phyloP scores from a whole-genome alignment of 2,329 filamentous ascomycete genomes.

The Fusarium tanahbumbuense region DNA sequence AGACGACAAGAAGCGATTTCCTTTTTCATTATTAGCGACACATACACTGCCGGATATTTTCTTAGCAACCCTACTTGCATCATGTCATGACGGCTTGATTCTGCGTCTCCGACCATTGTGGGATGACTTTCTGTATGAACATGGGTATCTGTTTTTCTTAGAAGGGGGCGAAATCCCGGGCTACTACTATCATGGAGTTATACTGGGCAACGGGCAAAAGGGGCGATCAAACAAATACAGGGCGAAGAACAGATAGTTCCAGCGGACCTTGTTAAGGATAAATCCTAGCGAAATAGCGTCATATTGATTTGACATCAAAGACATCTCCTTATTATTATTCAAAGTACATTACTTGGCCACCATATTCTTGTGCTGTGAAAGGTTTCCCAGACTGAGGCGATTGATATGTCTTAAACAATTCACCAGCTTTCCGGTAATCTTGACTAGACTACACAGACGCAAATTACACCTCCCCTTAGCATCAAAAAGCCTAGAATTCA shows the following conservation, averaged over 20 bases:
- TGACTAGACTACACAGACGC: too few relatives aligned
- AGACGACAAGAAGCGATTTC: constrained; percentile 26
- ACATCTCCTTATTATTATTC: constrained; percentile 30
- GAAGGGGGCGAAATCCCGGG: constrained; percentile 35
- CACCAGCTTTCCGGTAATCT: neutral
- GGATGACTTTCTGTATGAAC: constrained; percentile 46
- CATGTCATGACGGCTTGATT: constrained; percentile 22
- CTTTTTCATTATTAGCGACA: constrained; percentile 11
- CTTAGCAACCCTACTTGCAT: constrained; percentile 26
- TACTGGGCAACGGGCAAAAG: constrained; percentile 41
- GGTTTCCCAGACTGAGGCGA: too few relatives aligned
- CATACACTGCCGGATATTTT: constrained; percentile 10
- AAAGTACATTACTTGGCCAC: constrained; percentile 21
- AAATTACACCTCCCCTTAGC: too few relatives aligned
- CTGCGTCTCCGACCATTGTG: constrained; percentile 17
- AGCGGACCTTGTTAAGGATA: constrained; percentile 20
- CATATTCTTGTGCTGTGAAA: neutral
- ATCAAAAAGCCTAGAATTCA: too few relatives aligned
- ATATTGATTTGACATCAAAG: constrained; percentile 35
- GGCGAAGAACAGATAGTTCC: constrained; percentile 29
- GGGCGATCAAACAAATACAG: constrained; percentile 36
- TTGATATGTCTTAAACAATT: neutral
- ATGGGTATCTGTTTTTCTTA: constrained; percentile 44
- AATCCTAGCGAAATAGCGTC: constrained; percentile 27
- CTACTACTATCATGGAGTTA: constrained; percentile 40